These are phyloP conservation scores for Microstroma glucosiphilum DNA, from an alignment of 1,284 basidiomycete genomes.

Conservation along the genomic window DNA sequence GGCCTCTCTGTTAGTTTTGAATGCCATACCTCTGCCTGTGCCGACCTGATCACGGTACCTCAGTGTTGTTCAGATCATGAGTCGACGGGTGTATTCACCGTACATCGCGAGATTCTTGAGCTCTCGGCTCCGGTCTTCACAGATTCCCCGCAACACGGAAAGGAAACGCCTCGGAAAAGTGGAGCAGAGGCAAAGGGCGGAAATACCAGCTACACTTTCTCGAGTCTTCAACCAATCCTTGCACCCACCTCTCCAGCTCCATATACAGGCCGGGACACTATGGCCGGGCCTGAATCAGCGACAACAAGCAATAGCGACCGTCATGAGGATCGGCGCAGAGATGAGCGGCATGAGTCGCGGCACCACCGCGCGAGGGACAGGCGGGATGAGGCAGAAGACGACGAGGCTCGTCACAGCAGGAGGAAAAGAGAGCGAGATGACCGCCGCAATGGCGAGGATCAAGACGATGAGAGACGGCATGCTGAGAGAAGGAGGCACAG, in stretches of 20 bases:
- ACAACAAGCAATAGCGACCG: not conserved
- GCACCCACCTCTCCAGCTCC: not conserved
- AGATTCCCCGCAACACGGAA: too few species aligned
- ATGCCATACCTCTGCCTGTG: too few species aligned
- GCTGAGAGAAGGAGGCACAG: not conserved
- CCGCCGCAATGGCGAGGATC: too few species aligned
- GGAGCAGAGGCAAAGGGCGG: slow-evolving; percentile 2
- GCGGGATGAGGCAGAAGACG: not conserved
- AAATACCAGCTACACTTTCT: not conserved
- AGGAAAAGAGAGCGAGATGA: not conserved
- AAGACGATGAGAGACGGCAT: too few species aligned
- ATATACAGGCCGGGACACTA: not conserved
- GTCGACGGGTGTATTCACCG: too few species aligned
- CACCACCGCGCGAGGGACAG: not conserved
- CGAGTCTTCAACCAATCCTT: not conserved
- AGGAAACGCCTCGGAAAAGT: not conserved
- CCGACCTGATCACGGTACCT: too few species aligned
- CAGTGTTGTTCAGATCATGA: too few species aligned
- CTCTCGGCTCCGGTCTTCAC: too few species aligned
- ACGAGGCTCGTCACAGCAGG: not conserved
- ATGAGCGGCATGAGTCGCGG: not conserved
- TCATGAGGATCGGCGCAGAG: not conserved
- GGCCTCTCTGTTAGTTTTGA: too few species aligned
- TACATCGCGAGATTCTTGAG: too few species aligned
- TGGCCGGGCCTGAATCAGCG: not conserved